Conservation (phyloP, 2,329 filamentous ascomycete genomes). For the Pseudogymnoascus sp. region DNA sequence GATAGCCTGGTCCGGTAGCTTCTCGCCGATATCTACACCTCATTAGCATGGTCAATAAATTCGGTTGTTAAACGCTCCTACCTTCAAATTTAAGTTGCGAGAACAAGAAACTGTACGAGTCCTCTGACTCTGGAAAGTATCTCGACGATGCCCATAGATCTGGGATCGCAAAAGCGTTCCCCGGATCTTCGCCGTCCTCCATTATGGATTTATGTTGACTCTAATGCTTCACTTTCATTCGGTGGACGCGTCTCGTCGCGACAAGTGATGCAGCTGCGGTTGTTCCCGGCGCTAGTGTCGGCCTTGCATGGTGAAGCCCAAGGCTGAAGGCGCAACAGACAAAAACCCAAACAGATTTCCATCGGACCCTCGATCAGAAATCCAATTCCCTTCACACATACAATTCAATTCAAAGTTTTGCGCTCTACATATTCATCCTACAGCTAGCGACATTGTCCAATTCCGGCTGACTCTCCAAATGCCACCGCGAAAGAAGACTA, state of each 20-base stretch:
- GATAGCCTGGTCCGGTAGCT: conserved; percentile 16
- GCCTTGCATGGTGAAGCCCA: conserved; percentile 7
- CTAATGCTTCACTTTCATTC: background rate
- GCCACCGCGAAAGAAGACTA: conserved; percentile 65
- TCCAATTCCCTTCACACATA: background rate
- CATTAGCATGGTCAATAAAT: background rate
- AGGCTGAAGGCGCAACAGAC: conserved; percentile 7
- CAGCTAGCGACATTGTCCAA: background rate
- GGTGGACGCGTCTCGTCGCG: conserved; percentile 8
- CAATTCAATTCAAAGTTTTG: background rate
- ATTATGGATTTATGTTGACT: conserved; percentile 25
- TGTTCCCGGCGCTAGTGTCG: conserved; percentile 13
- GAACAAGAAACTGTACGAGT: conserved; percentile 27
- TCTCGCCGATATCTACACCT: conserved; percentile 23
- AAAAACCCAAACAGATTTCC: conserved; percentile 9
- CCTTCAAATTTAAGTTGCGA: conserved; percentile 26
- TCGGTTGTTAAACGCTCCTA: conserved; percentile 10
- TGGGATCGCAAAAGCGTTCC: conserved; percentile 56
- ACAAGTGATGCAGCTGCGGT: conserved; percentile 8
- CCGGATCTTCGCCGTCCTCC: conserved; percentile 33
- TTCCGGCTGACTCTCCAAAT: conserved; percentile 35
- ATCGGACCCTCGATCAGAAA: background rate
- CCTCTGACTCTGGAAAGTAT: conserved; percentile 32
- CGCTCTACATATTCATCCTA: background rate
- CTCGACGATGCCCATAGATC: conserved; percentile 52